Evolutionary conservation across 164 flowering plant species (phyloP).

Genomic region (Macadamia integrifolia): DNA sequence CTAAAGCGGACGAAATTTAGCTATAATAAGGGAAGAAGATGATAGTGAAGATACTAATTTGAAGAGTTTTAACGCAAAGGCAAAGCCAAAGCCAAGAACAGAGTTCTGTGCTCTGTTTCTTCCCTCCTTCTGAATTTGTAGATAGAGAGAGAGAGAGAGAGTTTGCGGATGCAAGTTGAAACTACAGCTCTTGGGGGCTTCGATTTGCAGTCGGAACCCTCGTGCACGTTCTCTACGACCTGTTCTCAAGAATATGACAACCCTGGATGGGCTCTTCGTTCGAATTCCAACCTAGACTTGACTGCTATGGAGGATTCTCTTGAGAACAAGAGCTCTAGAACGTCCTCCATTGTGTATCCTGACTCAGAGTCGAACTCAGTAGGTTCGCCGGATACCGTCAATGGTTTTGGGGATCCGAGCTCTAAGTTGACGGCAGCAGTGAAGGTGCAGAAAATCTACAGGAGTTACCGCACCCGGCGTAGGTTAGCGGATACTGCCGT

Average conservation of each 20-base stretch:
- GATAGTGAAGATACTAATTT: no score
- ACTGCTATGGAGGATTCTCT: not conserved
- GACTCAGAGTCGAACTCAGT: no score
- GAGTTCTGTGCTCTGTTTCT: no score
- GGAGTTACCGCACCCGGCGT: constrained; percentile 74
- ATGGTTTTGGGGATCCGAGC: not conserved
- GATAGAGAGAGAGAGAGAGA: no score
- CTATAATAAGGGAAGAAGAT: no score
- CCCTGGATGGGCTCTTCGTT: not conserved
- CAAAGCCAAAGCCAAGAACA: no score
- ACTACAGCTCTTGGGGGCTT: not conserved
- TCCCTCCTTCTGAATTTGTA: no score
- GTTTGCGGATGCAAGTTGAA: constrained; percentile 4
- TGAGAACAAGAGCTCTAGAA: not conserved
- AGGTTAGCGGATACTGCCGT: constrained; percentile 78
- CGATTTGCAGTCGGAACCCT: not conserved
- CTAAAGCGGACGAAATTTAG: no score
- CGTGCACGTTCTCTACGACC: not conserved
- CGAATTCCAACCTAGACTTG: not conserved
- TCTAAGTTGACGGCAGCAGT: constrained; percentile 29
- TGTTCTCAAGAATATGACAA: not conserved
- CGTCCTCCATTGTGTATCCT: not conserved
- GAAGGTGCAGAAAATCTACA: constrained; percentile 66
- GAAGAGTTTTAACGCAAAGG: no score
- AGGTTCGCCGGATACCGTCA: not conserved